Evolutionary conservation across 495 filamentous ascomycete species (phyloP), one percentile per base, ranked within the genome.

Genomic region (Xylaria sp.): DNA sequence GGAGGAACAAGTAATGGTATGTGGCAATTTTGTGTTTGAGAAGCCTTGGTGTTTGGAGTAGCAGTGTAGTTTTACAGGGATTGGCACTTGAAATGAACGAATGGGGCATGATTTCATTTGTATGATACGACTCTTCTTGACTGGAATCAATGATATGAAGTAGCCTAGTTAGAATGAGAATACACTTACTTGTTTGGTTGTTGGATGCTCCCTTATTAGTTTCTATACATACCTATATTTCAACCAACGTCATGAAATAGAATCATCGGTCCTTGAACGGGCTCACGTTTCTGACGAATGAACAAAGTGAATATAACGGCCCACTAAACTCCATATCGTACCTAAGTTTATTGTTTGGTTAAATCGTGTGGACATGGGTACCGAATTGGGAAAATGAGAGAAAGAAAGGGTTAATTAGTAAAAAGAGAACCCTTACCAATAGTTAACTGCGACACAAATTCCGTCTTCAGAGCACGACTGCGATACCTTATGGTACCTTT

Each of bases 381-480:
- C 41, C 2, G 15, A 48, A 67, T 35, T 7, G 35, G 58, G 58
- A 3, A n/a, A 29, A 48, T 33, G 31, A n/a, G 65, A 48, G 31
- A 26, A 11, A 12, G 33, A 35, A 37, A 8, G 50, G 37, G 37
- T 43, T 29, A 29, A 62, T 68, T 29, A 52, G 57, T 52, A 21
- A 5, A 37, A 53, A 50, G 35, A 12, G 41, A 52, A 33, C 15
- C 69, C 83, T 77, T 84, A 93, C 92, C 92, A 94, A 75, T 94
- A 94, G 79, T 95, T 95, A 4, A 93, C 91, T 1, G 91, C 90
- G 66, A 89, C 87, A 67, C 90, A 93, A 15, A 93, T 86, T 0
- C 89, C 88, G 68, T 92, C 90, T 17, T 85, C 79, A 0, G 81
- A 83, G 66, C 84, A 88, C 0, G 82, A 85, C 75, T 95, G 92